These are phyloP conservation scores for Globisporangium irregulare DNA, from an alignment of 352 stramenopile genomes.

Conservation along the genomic window DNA sequence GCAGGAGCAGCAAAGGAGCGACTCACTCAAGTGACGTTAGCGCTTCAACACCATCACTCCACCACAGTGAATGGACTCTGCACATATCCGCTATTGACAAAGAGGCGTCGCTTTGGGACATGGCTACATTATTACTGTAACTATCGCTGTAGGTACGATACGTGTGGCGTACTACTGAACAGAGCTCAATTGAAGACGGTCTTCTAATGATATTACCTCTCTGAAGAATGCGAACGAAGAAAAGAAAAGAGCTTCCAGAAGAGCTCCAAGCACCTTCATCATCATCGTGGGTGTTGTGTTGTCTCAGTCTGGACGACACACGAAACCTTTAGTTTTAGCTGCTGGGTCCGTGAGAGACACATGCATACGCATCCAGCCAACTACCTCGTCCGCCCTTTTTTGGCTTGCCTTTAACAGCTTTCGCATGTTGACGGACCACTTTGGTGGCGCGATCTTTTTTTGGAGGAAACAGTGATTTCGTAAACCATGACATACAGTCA, in stretches of 20 bases:
- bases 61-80: not conserved
- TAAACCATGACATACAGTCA: not conserved
- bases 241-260: not conserved
- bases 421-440: slow-evolving; percentile 8
- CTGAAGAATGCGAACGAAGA: not conserved
- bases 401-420: not conserved
- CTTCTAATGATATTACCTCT: not conserved
- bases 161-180: not conserved
- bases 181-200: not conserved
- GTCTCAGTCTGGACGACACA: not conserved
- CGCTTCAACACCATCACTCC: not conserved
- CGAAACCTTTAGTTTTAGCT: not conserved
- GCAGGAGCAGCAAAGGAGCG: not conserved
- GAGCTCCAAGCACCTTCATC: not conserved
- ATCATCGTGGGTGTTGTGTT: not conserved
- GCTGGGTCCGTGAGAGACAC: not conserved
- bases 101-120: not conserved
- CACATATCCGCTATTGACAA: not conserved
- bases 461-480: not conserved
- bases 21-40: not conserved
- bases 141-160: not conserved
- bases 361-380: not conserved
- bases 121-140: not conserved
- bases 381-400: not conserved
- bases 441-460: not conserved